Percentiles rank a stretch among this genome's conserved stretches.
phyloP scores from a whole-genome alignment of 1,284 basidiomycete species.

The Anthracocystis panici-leucophaei region DNA sequence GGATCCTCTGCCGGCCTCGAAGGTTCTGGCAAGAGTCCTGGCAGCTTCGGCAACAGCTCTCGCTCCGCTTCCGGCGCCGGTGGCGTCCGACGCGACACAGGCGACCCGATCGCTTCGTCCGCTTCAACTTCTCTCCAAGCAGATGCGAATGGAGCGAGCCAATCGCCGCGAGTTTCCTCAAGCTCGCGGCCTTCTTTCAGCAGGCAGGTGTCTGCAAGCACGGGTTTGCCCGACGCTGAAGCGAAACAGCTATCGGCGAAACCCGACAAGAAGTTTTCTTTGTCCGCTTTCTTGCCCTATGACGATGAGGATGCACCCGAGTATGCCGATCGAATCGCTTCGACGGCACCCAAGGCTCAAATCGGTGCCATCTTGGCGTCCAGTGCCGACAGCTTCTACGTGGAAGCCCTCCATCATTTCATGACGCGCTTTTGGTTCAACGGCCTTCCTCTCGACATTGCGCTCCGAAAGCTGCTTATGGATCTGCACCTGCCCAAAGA shows the following conservation, averaged over 20 bases:
- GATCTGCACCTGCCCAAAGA: slow-evolving; percentile 90
- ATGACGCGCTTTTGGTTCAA: slow-evolving; percentile 84
- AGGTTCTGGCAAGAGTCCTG: slow-evolving; percentile 35
- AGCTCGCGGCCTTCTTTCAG: slow-evolving; percentile 45
- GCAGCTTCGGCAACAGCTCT: slow-evolving; percentile 25
- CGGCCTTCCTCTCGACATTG: slow-evolving; percentile 88
- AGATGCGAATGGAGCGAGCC: slow-evolving; percentile 13
- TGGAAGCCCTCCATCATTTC: slow-evolving; percentile 79
- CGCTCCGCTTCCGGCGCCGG: slow-evolving; percentile 21
- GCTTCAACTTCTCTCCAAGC: slow-evolving; percentile 8
- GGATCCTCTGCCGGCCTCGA: slow-evolving; percentile 43
- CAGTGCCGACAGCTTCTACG: slow-evolving; percentile 81
- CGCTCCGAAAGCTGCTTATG: slow-evolving; percentile 90
- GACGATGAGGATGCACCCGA: slow-evolving; percentile 51
- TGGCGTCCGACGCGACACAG: slow-evolving; percentile 26
- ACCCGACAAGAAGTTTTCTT: slow-evolving; percentile 37
- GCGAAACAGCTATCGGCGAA: slow-evolving; percentile 21
- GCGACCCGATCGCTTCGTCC: slow-evolving; percentile 12
- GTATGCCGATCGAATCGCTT: slow-evolving; percentile 50
- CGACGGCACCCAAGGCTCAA: slow-evolving; percentile 41
- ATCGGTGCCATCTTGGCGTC: slow-evolving; percentile 59
- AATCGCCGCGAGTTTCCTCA: slow-evolving; percentile 28
- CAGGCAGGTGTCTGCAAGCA: slow-evolving; percentile 33
- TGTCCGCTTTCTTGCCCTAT: slow-evolving; percentile 49
- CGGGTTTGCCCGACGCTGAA: slow-evolving; percentile 20